Percentiles rank a stretch among this genome's conserved stretches.
phyloP scores from a whole-genome alignment of 176 grass and related monocot species.

The Microstegium vimineum region DNA sequence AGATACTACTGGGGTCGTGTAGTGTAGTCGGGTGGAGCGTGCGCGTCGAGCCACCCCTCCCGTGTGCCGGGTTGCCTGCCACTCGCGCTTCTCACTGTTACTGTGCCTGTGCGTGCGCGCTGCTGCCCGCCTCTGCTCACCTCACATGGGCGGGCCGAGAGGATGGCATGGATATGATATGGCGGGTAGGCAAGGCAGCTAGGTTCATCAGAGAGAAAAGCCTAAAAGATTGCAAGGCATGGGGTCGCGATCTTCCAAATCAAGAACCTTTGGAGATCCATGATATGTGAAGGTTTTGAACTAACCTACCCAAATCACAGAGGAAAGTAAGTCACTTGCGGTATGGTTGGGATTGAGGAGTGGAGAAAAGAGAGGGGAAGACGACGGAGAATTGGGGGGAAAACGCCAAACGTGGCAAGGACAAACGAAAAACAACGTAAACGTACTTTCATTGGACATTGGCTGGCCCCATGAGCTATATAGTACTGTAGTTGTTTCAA shows the following conservation, averaged over 20 bases:
- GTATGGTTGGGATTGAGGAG: not conserved
- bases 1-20: too few species aligned
- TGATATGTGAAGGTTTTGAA: not conserved
- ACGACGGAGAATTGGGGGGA: not conserved
- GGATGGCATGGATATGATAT: not conserved
- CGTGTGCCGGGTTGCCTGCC: slow-evolving; percentile 11
- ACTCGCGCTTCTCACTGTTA: not conserved
- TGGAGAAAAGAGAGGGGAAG: too few species aligned
- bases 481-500: too few species aligned
- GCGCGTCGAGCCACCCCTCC: not conserved
- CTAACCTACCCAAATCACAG: too few species aligned
- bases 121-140: too few species aligned
- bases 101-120: too few species aligned
- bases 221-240: not conserved
- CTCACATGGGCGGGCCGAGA: too few species aligned
- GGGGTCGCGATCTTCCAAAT: not conserved
- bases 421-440: not conserved
- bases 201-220: not conserved
- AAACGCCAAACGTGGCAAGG: not conserved
- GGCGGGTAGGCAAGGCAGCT: not conserved
- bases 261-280: not conserved
- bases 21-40: too few species aligned
- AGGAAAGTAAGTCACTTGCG: not conserved
- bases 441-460: not conserved
- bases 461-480: not conserved